phyloP scores from a whole-genome alignment of 2,329 filamentous ascomycete species.

The Moelleriella libera region DNA sequence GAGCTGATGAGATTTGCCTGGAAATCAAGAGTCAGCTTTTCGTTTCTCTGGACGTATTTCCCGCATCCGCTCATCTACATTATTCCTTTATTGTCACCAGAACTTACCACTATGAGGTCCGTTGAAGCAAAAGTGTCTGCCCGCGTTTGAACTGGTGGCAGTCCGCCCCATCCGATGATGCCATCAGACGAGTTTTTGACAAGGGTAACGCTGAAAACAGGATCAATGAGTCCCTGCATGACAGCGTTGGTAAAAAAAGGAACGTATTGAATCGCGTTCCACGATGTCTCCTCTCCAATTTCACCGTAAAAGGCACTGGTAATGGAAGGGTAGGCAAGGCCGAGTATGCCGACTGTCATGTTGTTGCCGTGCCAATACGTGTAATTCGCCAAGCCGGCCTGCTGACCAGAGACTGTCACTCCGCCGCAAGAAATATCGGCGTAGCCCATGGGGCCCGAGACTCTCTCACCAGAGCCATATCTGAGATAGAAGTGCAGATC shows the following conservation, averaged over 20 bases:
- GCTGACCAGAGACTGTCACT: conserved; percentile 27
- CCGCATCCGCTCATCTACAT: background rate
- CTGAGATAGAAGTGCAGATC: conserved; percentile 29
- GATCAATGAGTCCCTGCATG: conserved; percentile 27
- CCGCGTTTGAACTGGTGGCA: conserved; percentile 22
- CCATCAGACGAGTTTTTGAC: conserved; percentile 30
- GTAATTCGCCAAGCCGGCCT: conserved; percentile 32
- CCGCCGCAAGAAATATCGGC: conserved; percentile 31
- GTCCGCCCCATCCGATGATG: conserved; percentile 30
- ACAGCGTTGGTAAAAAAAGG: conserved; percentile 35
- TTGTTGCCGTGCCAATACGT: conserved; percentile 39
- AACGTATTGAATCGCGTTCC: conserved; percentile 26
- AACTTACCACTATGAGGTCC: conserved; percentile 30
- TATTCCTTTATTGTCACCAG: background rate
- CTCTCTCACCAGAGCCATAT: conserved; percentile 34
- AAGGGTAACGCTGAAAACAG: conserved; percentile 33
- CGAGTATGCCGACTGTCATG: conserved; percentile 34
- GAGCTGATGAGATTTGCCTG: conserved; percentile 29
- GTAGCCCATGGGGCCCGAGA: conserved; percentile 31
- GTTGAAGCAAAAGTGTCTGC: conserved; percentile 17
- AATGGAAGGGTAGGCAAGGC: conserved; percentile 34
- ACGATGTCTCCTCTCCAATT: conserved; percentile 20
- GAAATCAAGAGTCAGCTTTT: background rate
- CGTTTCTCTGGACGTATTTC: background rate
- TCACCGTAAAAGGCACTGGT: conserved; percentile 32